A percentile compares a stretch with the other conserved stretches of the same genome.
phyloP scores from a whole-genome alignment of 1,139 yeast genomes.

The Pichia sp. region DNA sequence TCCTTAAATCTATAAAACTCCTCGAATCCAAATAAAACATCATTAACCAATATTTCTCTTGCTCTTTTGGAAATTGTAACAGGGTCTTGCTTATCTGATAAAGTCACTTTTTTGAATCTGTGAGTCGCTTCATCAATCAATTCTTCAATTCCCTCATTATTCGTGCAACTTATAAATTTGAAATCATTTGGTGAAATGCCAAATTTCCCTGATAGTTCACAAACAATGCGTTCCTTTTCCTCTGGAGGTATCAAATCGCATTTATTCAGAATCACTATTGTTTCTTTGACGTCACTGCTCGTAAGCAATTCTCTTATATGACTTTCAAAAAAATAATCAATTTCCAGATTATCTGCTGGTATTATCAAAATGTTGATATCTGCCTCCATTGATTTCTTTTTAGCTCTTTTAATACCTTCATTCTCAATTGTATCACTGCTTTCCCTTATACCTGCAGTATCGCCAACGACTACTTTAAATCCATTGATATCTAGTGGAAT shows the following conservation, averaged over 20 bases:
- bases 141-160: conserved; percentile 39
- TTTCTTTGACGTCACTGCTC: conserved; percentile 14
- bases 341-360: conserved; percentile 28
- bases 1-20: conserved; percentile 46
- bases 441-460: conserved; percentile 88
- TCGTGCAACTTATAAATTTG: conserved; percentile 56
- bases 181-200: conserved; percentile 14
- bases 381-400: conserved; percentile 43
- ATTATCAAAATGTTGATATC: conserved; percentile 53
- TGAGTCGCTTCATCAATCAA: conserved; percentile 33
- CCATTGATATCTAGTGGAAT: conserved; percentile 79
- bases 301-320: conserved; percentile 28
- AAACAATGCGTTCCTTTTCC: conserved; percentile 18
- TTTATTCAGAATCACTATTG: conserved; percentile 49
- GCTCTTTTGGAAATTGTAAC: conserved; percentile 67
- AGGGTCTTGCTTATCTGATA: conserved; percentile 47
- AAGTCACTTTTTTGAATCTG: conserved; percentile 42
- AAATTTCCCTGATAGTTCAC: conserved; percentile 17
- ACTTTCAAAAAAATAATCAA: conserved; percentile 28
- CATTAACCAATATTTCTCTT: conserved; percentile 61
- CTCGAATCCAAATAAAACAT: conserved; percentile 64
- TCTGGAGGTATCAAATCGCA: conserved; percentile 41
- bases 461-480: conserved; percentile 75
- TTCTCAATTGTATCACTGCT: conserved; percentile 53
- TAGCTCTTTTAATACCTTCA: conserved; percentile 80